Evolutionary conservation across 352 stramenopile species (phyloP), one percentile per base, ranked within the genome.

Genomic region (Elongisporangium prolatum): DNA sequence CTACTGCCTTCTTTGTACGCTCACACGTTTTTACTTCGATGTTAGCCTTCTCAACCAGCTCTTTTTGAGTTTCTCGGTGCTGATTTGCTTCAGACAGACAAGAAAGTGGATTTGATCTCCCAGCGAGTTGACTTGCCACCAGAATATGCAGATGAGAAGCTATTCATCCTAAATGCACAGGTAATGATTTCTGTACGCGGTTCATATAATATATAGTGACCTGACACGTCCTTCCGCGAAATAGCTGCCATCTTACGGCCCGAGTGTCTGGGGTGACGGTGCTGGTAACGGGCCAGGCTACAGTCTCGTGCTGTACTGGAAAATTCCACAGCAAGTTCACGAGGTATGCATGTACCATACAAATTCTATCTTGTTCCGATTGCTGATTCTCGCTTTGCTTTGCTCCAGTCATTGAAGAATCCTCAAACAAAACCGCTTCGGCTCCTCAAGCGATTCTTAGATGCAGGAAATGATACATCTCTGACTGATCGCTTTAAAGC

Each of bases 151-250:
- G 65, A 78, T 49, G 75, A 78, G 61, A 80, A 75, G 17, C 64
- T 94, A 20, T 92, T 94, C 58, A 80, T 94, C 56, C 78, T 94
- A 63, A 91, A 94, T 60, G 78, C 79, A 22, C 84, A 91, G 77
- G 80, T 89, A 78, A 22, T 16, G 1, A 44, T 17, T 17, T 17
- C 34, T 17, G 2, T n/a, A n/a, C n/a, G n/a, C n/a, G n/a, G n/a
- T n/a, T n/a, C n/a, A n/a, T n/a, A n/a, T n/a, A n/a, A n/a, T n/a
- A n/a, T n/a, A n/a, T n/a, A n/a, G n/a, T n/a, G n/a, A n/a, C n/a
- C n/a, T n/a, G n/a, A n/a, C n/a, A n/a, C n/a, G n/a, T n/a, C n/a
- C n/a, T n/a, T n/a, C n/a, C n/a, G n/a, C n/a, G n/a, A n/a, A n/a
- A n/a, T n/a, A 93, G 79, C 59, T 94, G 49, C 84, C 84, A 13